Conservation (phyloP, 352 stramenopile species). For the Aphanomyces euteiches region DNA sequence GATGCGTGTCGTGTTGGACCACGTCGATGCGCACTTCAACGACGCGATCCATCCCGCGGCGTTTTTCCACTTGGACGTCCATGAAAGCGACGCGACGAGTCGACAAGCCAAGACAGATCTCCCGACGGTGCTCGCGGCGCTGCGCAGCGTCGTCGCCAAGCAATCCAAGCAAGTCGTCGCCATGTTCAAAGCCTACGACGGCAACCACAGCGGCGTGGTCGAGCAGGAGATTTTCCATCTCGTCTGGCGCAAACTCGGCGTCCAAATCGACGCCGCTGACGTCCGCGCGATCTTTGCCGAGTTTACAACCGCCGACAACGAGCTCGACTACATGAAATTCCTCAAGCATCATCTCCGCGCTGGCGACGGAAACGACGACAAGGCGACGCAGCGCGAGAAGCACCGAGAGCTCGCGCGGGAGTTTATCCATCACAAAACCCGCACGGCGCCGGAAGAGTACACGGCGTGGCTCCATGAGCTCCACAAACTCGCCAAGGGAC, state of each 20-base stretch:
- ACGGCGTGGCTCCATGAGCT: not conserved
- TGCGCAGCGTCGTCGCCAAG: not conserved
- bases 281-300: conserved; percentile 34
- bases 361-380: not conserved
- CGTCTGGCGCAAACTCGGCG: conserved; percentile 37
- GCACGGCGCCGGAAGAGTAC: conserved; percentile 29
- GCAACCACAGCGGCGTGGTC: conserved; percentile 25
- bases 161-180: not conserved
- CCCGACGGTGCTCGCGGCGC: conserved; percentile 6
- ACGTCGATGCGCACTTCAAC: conserved; percentile 49
- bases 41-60: conserved; percentile 48
- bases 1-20: conserved; percentile 47
- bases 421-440: conserved; percentile 35
- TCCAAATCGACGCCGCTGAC: conserved; percentile 34
- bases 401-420: conserved; percentile 17
- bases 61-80: conserved; percentile 64
- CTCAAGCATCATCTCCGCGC: conserved; percentile 26
- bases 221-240: conserved; percentile 36
- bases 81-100: conserved; percentile 33
- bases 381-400: conserved; percentile 34
- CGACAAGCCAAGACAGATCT: not conserved
- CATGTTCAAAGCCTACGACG: conserved; percentile 19
- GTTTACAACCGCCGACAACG: conserved; percentile 34
- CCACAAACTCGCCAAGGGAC: not conserved
- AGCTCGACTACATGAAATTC: conserved; percentile 37